Base-by-base conservation (phyloP, 2,329 filamentous ascomycete species). In the Penicillium occitanis region DNA sequence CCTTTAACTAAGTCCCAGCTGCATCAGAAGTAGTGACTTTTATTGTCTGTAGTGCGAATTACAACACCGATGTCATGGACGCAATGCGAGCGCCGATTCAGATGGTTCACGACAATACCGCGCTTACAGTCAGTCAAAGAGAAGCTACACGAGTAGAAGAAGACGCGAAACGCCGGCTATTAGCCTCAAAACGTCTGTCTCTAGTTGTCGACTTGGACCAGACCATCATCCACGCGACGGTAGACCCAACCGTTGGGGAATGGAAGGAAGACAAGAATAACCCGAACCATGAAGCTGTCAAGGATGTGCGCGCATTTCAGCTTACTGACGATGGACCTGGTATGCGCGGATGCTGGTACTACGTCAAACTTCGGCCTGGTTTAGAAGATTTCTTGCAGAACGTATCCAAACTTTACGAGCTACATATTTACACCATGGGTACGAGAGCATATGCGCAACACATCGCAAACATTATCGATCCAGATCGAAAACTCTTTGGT, bases 341-440 rank as follows among this genome's bases (percentile, higher is more conserved):
- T 28, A 90, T 90, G 68, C 81, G 87, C 58, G 89, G 89, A n/a
- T 94, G 90, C 75, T 97, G 91, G 86, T 99, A 99, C 79, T 99
- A 98, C 79, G 96, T 99, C 82, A 99, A 99, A 82, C 88, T 97
- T 81, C 91, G 95, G 42, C 95, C 95, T 0, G 93, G 93, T 2
- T 81, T 98, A 61, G 84, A 88, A 68, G 86, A 90, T 50, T 99
- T 99, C 74, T 83, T 99, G 59, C 84, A 91, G 66, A 86, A 87
- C 62, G 85, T 97, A 58, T 87, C 92, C 0, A 85, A 89, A 73
- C 82, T 95, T 73, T 99, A 95, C 80, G 95, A 99, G 80, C 84
- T 98, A 73, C 95, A 99, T 77, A 94, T 99, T 69, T 99, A 99
- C 82, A 99, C 95, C 51, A 99, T 99, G 95, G 95, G 94, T 65